Evolutionary conservation across 352 stramenopile species (phyloP).

Genomic region (Phytopythium cucurbitacearum): DNA sequence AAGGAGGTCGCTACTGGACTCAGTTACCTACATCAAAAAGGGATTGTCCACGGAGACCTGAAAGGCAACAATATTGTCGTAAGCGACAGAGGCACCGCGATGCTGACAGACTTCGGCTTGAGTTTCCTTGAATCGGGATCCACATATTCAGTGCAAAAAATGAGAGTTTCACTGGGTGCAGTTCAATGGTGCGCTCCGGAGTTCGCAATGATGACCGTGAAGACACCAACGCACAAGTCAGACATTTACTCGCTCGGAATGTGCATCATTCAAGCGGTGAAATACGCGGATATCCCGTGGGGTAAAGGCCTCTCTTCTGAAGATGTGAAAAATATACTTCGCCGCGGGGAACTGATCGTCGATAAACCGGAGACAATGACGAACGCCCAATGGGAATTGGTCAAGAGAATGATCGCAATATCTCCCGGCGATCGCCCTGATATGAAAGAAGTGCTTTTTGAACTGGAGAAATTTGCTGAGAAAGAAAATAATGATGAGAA

Average conservation of each 20-base stretch:
- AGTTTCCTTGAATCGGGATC: too few species aligned
- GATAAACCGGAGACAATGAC: conserved; percentile 2
- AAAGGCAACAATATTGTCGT: conserved; percentile 87
- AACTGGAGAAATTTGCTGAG: too few species aligned
- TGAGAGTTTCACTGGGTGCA: background rate
- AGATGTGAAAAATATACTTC: background rate
- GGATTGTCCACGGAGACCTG: conserved; percentile 78
- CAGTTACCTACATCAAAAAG: conserved; percentile 58
- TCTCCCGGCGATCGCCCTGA: background rate
- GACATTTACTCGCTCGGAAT: too few species aligned
- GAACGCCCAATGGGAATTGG: background rate
- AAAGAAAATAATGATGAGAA: background rate
- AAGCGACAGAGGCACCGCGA: conserved; percentile 22
- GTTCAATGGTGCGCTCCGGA: background rate
- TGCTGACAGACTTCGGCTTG: conserved; percentile 40
- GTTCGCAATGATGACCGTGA: background rate
- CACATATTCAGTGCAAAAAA: too few species aligned
- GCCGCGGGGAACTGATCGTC: background rate
- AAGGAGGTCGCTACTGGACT: conserved; percentile 42
- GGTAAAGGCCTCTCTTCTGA: background rate
- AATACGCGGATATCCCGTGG: background rate
- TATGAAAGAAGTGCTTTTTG: background rate
- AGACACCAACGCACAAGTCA: background rate
- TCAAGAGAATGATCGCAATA: conserved; percentile 1
- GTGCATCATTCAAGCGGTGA: conserved; percentile 1